These are phyloP conservation scores for Zychaea mexicana DNA, from an alignment of 371 early-diverging fungal genomes.

Conservation along the genomic window DNA sequence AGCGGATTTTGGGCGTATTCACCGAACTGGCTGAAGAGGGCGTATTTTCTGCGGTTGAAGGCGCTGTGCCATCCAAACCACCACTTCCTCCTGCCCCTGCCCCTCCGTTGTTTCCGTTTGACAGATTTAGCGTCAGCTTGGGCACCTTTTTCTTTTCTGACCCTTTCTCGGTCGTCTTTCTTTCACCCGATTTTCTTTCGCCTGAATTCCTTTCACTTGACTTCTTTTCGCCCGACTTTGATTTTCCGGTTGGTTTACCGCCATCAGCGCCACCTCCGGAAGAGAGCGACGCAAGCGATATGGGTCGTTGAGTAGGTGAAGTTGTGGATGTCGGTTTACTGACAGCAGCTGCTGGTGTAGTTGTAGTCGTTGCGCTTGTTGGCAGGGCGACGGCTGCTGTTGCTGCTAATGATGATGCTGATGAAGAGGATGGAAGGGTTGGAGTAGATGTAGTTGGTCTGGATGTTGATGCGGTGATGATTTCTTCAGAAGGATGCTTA, in stretches of 20 bases:
- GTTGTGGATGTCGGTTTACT: neutral
- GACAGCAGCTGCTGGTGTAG: too few species aligned
- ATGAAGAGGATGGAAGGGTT: neutral
- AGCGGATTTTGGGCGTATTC: conserved; percentile 46
- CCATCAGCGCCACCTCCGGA: conserved; percentile 9
- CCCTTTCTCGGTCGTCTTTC: neutral
- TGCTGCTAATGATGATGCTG: conserved; percentile 1
- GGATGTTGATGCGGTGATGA: conserved; percentile 14
- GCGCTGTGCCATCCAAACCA: neutral
- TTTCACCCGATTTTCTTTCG: neutral
- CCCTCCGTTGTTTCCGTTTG: conserved; percentile 4
- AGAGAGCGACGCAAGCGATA: conserved; percentile 27
- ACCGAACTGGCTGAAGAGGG: conserved; percentile 16
- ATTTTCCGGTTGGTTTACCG: too few species aligned
- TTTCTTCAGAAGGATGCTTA: conserved; percentile 13
- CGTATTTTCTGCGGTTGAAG: conserved; percentile 14
- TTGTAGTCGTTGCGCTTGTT: neutral
- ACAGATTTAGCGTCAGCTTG: conserved; percentile 32
- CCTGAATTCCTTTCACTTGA: neutral
- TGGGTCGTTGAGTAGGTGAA: conserved; percentile 10
- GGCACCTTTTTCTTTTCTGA: conserved; percentile 32
- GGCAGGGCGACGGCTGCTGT: conserved; percentile 7
- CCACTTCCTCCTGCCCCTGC: too few species aligned
- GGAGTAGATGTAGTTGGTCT: conserved; percentile 1
- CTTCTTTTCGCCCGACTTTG: too few species aligned